Evolutionary conservation across 805 yeast genomes (phyloP).

Genomic region (Candida lessepsii): DNA sequence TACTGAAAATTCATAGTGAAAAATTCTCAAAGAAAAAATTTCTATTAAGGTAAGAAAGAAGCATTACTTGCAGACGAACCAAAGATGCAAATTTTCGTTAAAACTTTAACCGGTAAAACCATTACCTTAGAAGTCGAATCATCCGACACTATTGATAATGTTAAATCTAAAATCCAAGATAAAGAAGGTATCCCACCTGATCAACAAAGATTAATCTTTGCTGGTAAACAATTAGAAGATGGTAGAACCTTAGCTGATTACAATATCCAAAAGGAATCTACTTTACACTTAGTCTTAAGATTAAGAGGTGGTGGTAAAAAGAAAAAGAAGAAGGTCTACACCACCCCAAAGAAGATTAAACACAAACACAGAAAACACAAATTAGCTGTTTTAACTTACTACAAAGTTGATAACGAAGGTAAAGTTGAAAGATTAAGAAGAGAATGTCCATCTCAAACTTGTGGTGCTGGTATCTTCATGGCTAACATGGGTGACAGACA

Average conservation of each 20-base stretch:
- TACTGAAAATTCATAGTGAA: neutral
- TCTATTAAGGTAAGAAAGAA: constrained; percentile 44
- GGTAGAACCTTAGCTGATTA: constrained; percentile 98
- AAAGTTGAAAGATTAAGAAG: constrained; percentile 98
- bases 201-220: constrained; percentile 99
- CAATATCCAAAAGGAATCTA: constrained; percentile 99
- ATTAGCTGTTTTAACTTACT: constrained; percentile 98
- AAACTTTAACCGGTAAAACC: constrained; percentile 99
- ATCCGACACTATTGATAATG: constrained; percentile 97
- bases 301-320: constrained; percentile 98
- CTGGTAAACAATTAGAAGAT: constrained; percentile 99
- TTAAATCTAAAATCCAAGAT: constrained; percentile 98
- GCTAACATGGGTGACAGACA: constrained; percentile 98
- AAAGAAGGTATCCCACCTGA: constrained; percentile 99
- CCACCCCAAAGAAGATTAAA: constrained; percentile 99
- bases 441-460: constrained; percentile 88
- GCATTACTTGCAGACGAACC: constrained; percentile 36
- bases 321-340: constrained; percentile 99
- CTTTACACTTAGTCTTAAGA: constrained; percentile 93
- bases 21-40: constrained; percentile 2
- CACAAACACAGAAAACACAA: constrained; percentile 99
- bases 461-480: constrained; percentile 99
- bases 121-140: constrained; percentile 99
- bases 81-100: constrained; percentile 94
- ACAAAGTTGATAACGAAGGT: constrained; percentile 98